Evolutionary conservation across 495 filamentous ascomycete genomes (phyloP).

Genomic region (Tricharina praecox): DNA sequence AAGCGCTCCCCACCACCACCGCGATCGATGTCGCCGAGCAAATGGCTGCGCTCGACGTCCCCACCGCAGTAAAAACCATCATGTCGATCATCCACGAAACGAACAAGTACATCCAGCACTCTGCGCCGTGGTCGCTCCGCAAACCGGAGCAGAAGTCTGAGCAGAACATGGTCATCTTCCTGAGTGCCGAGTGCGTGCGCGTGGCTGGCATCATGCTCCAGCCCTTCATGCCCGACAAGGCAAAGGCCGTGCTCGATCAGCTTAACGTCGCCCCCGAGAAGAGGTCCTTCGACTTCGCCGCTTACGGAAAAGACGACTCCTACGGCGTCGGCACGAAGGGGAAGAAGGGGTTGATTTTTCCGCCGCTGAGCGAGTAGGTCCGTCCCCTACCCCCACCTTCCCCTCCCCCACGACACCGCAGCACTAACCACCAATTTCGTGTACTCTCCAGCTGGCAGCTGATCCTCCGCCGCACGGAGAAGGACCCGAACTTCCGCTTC

Average conservation of each 20-base stretch:
- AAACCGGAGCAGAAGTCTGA: constrained; percentile 18
- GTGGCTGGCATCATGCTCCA: constrained; percentile 71
- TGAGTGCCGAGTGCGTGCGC: constrained; percentile 60
- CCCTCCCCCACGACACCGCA: not conserved
- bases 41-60: constrained; percentile 51
- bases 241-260: constrained; percentile 53
- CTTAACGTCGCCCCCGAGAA: constrained; percentile 50
- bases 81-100: constrained; percentile 52
- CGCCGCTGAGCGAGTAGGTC: constrained; percentile 3
- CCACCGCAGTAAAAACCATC: constrained; percentile 45
- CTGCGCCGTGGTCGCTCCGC: constrained; percentile 39
- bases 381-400: not conserved
- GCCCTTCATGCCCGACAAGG: constrained; percentile 77
- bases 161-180: constrained; percentile 40
- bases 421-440: not conserved
- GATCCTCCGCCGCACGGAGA: not conserved
- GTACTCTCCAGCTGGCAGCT: not conserved
- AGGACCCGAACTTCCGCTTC: not conserved
- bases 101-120: constrained; percentile 48
- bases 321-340: constrained; percentile 3
- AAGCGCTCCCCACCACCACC: not conserved
- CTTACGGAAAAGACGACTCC: not conserved
- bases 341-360: constrained; percentile 3
- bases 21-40: constrained; percentile 17
- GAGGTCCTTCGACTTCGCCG: constrained; percentile 23